Percentiles rank a stretch among this genome's conserved stretches.
These are phyloP conservation scores for Polytrichum commune DNA, from an alignment of 225 moss, liverwort and hornwort species.

Conservation along the genomic window DNA sequence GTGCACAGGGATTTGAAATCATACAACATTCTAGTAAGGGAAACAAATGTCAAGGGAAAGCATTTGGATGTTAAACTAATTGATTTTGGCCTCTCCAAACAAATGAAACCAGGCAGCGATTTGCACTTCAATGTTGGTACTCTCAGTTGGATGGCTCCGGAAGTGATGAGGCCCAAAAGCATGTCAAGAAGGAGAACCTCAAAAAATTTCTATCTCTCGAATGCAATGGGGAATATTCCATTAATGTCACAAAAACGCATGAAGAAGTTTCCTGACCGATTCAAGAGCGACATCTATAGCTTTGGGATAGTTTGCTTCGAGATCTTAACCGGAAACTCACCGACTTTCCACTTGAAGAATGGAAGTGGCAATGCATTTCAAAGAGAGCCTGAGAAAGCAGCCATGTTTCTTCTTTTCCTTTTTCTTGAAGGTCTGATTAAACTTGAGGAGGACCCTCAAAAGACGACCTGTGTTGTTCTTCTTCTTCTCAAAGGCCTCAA, in stretches of 20 bases:
- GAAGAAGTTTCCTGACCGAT: background rate
- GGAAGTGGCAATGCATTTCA: background rate
- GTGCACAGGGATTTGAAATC: constrained; percentile 4
- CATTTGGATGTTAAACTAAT: background rate
- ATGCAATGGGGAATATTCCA: background rate
- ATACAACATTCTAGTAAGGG: background rate
- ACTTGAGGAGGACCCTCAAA: no score
- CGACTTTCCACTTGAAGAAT: background rate
- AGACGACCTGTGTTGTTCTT: no score
- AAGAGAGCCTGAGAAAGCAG: background rate
- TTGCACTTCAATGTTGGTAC: background rate
- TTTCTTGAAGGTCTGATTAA: no score
- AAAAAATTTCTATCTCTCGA: background rate
- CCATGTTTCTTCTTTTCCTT: background rate
- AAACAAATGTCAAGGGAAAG: background rate
- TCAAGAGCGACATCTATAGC: constrained; percentile 5
- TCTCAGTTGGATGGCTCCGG: background rate
- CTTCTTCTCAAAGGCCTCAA: no score
- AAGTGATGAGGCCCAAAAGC: background rate
- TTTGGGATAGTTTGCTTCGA: constrained; percentile 5
- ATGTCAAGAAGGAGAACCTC: background rate
- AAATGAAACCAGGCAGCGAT: background rate
- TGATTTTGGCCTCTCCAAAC: constrained; percentile 9
- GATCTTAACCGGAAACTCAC: background rate
- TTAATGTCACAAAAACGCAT: background rate